A percentile compares a stretch with the other conserved stretches of the same genome.
phyloP scores from a whole-genome alignment of 106 monocot species.

The Dioscorea zingiberensis region DNA sequence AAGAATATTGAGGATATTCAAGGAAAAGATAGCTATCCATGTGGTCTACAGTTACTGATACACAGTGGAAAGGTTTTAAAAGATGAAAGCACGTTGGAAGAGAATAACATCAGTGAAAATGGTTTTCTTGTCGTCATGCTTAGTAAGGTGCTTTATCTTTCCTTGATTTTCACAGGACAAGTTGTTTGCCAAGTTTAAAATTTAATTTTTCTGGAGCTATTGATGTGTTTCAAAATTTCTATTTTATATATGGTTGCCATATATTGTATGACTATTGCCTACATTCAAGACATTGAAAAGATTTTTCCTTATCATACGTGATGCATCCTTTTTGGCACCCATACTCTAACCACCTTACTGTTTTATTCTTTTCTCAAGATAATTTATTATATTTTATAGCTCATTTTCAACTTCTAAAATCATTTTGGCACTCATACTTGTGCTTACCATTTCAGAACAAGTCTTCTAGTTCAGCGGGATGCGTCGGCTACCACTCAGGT shows the following conservation, averaged over 20 bases:
- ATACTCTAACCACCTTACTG: too few species aligned
- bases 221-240: too few species aligned
- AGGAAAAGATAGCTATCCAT: slow-evolving; percentile 92
- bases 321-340: too few species aligned
- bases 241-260: too few species aligned
- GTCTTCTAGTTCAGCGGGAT: slow-evolving; percentile 33
- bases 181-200: neutral
- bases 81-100: slow-evolving; percentile 92
- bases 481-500: slow-evolving; percentile 47
- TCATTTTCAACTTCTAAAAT: too few species aligned
- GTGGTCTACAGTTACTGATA: slow-evolving; percentile 87
- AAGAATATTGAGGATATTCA: slow-evolving; percentile 93
- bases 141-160: slow-evolving; percentile 55
- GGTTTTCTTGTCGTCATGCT: slow-evolving; percentile 99
- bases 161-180: neutral
- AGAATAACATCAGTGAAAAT: slow-evolving; percentile 85
- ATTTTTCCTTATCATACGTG: too few species aligned
- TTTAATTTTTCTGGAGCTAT: neutral
- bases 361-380: neutral
- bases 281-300: too few species aligned
- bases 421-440: too few species aligned
- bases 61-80: slow-evolving; percentile 94
- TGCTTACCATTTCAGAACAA: slow-evolving; percentile 38
- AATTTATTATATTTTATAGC: neutral
- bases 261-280: too few species aligned